Percentiles rank a stretch among this genome's conserved stretches.
These are phyloP conservation scores for Amphicarpaea edgeworthii DNA, from an alignment of 306 rosid genomes.

Conservation along the genomic window DNA sequence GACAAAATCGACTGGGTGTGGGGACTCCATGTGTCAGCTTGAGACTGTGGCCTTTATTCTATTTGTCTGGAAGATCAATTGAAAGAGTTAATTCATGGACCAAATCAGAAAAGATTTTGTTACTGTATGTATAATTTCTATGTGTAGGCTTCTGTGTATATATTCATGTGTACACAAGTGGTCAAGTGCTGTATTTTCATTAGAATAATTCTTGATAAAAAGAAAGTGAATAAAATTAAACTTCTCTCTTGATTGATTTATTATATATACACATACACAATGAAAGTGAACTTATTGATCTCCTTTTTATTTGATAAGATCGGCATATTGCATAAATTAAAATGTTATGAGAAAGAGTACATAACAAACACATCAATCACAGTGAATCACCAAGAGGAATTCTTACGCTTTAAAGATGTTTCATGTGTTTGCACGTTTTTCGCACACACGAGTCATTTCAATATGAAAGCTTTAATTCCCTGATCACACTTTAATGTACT, in stretches of 20 bases:
- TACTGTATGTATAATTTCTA: not conserved
- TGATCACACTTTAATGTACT: not conserved
- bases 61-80: conserved; percentile 38
- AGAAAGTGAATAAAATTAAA: not conserved
- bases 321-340: not conserved
- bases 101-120: conserved; percentile 28
- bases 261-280: not conserved
- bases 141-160: not conserved
- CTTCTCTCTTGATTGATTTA: conserved; percentile 2
- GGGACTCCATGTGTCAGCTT: conserved; percentile 49
- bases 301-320: not conserved
- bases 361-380: not conserved
- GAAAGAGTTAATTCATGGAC: conserved; percentile 7
- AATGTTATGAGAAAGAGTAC: not conserved
- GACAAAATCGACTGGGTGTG: conserved; percentile 40
- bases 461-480: not conserved
- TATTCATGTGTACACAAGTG: not conserved
- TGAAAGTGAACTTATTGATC: conserved; percentile 1
- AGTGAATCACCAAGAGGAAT: not conserved
- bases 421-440: not conserved
- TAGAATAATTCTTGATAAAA: conserved; percentile 2
- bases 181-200: conserved; percentile 16
- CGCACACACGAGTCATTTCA: not conserved
- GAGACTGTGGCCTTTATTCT: conserved; percentile 50
- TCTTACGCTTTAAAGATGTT: not conserved